Percentiles rank a stretch among this genome's conserved stretches.
Evolutionary conservation across 352 stramenopile species (phyloP).

Genomic region (Phytophthora meadii): DNA sequence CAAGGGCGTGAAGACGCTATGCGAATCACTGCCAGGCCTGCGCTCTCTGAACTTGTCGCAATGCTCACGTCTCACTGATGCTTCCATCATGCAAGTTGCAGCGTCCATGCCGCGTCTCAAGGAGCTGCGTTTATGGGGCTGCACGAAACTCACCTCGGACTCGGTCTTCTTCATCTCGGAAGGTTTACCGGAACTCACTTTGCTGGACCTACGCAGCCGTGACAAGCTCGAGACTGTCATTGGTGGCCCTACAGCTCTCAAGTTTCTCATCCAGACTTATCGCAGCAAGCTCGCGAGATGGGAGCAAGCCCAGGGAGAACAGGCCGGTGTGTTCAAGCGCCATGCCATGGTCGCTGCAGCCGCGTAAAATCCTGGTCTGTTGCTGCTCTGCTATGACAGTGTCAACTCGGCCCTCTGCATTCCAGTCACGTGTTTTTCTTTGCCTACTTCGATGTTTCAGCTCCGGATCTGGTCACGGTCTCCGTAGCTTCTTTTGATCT

Average conservation of each 20-base stretch:
- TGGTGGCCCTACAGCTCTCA: conserved; percentile 71
- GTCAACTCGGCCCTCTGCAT: conserved; percentile 9
- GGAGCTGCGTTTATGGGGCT: conserved; percentile 85
- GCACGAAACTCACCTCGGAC: conserved; percentile 79
- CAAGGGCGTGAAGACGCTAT: conserved; percentile 60
- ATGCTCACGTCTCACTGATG: conserved; percentile 81
- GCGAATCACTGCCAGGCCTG: conserved; percentile 50
- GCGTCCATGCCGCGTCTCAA: conserved; percentile 59
- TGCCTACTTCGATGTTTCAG: conserved; percentile 12
- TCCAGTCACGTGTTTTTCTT: conserved; percentile 13
- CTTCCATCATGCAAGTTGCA: conserved; percentile 67
- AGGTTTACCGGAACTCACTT: conserved; percentile 62
- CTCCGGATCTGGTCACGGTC: conserved; percentile 11
- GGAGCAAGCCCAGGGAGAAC: conserved; percentile 69
- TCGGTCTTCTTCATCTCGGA: conserved; percentile 74
- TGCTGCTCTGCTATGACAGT: conserved; percentile 21
- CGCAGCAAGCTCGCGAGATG: conserved; percentile 69
- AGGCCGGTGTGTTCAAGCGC: conserved; percentile 81
- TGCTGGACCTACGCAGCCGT: conserved; percentile 81
- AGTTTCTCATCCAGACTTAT: conserved; percentile 83
- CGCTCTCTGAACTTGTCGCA: conserved; percentile 84
- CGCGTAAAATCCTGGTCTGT: conserved; percentile 40
- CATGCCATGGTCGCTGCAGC: conserved; percentile 56
- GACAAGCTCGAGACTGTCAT: conserved; percentile 84
- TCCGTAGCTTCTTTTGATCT: conserved; percentile 13